Evolutionary conservation across 208 protist genomes (phyloP), one percentile per base, ranked within the genome.

Genomic region (Porcisia hertigi): DNA sequence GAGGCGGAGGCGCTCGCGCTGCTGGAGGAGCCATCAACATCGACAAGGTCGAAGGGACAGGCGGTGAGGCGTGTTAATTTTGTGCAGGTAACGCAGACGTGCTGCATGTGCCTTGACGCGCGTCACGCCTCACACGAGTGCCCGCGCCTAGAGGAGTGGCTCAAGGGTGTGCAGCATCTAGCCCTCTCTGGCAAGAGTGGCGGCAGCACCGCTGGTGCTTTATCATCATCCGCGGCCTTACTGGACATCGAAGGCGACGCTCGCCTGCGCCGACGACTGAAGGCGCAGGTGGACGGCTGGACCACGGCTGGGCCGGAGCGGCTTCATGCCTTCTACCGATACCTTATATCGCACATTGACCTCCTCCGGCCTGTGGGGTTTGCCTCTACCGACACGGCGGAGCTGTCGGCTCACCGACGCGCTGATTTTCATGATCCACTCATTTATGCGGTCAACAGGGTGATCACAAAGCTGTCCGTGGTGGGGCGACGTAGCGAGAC

Each of bases 71-170:
- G 53, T 0, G 66, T 90, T 23, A 95, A 95, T 77, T 94, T 97
- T 84, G 77, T 93, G 14, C 93, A 97, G 78, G 91, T 97, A 45
- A 91, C 91, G 25, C 75, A 79, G 45, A 95, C 93, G 54, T 97
- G 93, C 75, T 97, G 93, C 79, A 95, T 97, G 86, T 97, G 93
- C 76, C 83, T 97, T n/a, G 93, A 97, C 63, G 84, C 87, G 43
- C 84, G 77, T 9, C 93, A 97, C 80, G 88, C 93, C 11, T 93
- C 89, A 4, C 87, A 90, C 79, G 72, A 79, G 39, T 97, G 93
- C 65, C 93, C 93, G 30, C 82, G 87, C 1, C 75, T 97, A 25
- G 58, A 45, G 5, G 72, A 82, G 60, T 97, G 93, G 91, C 72
- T 95, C 64, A 58, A 39, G 49, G 85, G 88, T 47, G 87, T 92